Conservation (phyloP, 352 stramenopile genomes). For the Pythium biforme region DNA sequence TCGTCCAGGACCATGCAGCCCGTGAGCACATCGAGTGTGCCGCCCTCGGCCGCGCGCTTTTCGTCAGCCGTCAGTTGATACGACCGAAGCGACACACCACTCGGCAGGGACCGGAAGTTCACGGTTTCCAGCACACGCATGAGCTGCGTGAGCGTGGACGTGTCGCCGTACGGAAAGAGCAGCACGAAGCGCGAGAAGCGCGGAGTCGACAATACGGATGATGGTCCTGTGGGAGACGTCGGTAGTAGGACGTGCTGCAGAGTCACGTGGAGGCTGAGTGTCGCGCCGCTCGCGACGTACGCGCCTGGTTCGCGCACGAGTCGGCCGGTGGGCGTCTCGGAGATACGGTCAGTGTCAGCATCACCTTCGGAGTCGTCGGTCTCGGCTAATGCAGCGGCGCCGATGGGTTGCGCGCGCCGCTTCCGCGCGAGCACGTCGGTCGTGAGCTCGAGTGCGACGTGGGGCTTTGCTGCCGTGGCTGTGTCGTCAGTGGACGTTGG, state of each 20-base stretch:
- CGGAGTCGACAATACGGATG: not conserved
- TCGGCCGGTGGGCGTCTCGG: constrained; percentile 38
- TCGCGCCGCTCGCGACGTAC: constrained; percentile 44
- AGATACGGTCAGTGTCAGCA: constrained; percentile 1
- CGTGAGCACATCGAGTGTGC: constrained; percentile 80
- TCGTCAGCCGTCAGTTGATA: constrained; percentile 76
- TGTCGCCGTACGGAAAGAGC: constrained; percentile 84
- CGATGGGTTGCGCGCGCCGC: constrained; percentile 48
- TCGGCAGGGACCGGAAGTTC: constrained; percentile 55
- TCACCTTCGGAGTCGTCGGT: constrained; percentile 3
- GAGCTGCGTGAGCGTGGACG: constrained; percentile 44
- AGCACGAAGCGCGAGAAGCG: constrained; percentile 78
- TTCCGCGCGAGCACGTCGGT: constrained; percentile 55
- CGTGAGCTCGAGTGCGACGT: constrained; percentile 46
- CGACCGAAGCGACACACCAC: constrained; percentile 57
- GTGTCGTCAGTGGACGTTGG: not conserved
- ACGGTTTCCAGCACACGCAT: constrained; percentile 54
- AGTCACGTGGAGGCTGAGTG: constrained; percentile 40
- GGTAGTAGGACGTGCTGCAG: constrained; percentile 33
- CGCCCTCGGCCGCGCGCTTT: constrained; percentile 43
- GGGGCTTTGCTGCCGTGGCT: constrained; percentile 29
- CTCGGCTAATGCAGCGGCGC: constrained; percentile 14
- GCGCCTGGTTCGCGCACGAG: constrained; percentile 56
- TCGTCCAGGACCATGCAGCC: constrained; percentile 87
- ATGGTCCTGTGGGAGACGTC: not conserved